Evolutionary conservation across 106 monocot genomes (phyloP), one percentile per base, ranked within the genome.

Genomic region (Agapanthus africanus): DNA sequence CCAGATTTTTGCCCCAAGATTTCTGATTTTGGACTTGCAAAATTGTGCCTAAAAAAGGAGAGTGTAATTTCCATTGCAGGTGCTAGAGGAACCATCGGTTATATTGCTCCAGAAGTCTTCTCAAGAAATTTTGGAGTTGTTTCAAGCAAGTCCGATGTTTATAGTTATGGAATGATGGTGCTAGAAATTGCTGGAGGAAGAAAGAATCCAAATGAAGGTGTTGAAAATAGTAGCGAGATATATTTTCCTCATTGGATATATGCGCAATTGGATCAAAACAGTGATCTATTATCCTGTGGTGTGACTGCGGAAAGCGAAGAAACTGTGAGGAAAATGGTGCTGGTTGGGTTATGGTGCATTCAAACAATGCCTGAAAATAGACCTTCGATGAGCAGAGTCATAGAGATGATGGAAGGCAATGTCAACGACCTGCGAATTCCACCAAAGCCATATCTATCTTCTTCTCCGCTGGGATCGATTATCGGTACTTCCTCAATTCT

Each of bases 101-200:
- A 79, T 19, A 79, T 79, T 63, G 79, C 79, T 28, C 79, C 74
- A 0, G 74, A 79, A 70, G 74, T 79, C 25, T 74, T 69, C 63
- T 70, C 63, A 0, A 67, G 74, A 16, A 69, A 25, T 16, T 79
- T 73, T 42, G 79, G 79, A 4, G 38, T 35, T 22, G 52, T 79
- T 5, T 74, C 74, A 4, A 79, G 74, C 34, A 79, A 79, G 42
- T 79, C 79, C 11, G 79, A 79, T 70, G 72, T 72, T 52, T 81
- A 77, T 64, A 81, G 76, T 23, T 81, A 72, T 28, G 81, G 81
- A 52, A 81, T 81, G 81, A 61, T 81, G 81, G 22, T 76, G 18
- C 57, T 81, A 36, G 76, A 79, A 28, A 74, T 79, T 63, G 51
- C 73, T 57, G 81, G 77, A 47, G 73, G 54, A 36, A 77, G 63